Percentiles rank a stretch among this genome's conserved stretches.
Evolutionary conservation across 441 rosid genomes (phyloP).

Genomic region (Erodium moschatum): DNA sequence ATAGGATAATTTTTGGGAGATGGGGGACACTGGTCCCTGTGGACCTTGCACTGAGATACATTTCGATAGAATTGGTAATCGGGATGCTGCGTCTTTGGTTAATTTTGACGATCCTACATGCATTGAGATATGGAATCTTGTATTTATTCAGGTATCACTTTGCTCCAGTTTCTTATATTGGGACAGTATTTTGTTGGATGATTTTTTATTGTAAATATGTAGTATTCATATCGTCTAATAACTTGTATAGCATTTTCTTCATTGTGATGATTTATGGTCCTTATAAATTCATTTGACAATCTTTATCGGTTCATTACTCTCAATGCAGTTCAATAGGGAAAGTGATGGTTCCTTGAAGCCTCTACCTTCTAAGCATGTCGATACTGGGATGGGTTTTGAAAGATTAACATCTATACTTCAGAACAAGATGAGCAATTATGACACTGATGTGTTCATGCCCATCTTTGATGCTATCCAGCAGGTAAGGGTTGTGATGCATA

Average conservation of each 20-base stretch:
- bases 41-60: conserved; percentile 99
- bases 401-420: conserved; percentile 86
- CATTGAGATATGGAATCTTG: conserved; percentile 97
- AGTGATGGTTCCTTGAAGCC: conserved; percentile 71
- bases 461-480: conserved; percentile 81
- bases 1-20: conserved; percentile 99
- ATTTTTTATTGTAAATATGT: background rate
- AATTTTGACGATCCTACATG: conserved; percentile 97
- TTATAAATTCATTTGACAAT: background rate
- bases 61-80: conserved; percentile 81
- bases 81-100: conserved; percentile 71
- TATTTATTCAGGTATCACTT: conserved; percentile 78
- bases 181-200: too few relatives aligned
- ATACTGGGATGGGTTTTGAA: conserved; percentile 97
- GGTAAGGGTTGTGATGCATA: conserved; percentile 32
- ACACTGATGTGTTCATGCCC: conserved; percentile 91
- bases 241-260: background rate
- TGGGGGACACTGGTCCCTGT: conserved; percentile 99
- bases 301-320: conserved; percentile 13
- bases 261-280: background rate
- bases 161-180: background rate
- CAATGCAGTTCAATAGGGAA: conserved; percentile 80
- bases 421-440: conserved; percentile 97
- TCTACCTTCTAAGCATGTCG: conserved; percentile 95
- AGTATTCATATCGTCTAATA: background rate